Evolutionary conservation across 768 basidiomycete genomes (phyloP).

Genomic region (Pisolithus sp.): DNA sequence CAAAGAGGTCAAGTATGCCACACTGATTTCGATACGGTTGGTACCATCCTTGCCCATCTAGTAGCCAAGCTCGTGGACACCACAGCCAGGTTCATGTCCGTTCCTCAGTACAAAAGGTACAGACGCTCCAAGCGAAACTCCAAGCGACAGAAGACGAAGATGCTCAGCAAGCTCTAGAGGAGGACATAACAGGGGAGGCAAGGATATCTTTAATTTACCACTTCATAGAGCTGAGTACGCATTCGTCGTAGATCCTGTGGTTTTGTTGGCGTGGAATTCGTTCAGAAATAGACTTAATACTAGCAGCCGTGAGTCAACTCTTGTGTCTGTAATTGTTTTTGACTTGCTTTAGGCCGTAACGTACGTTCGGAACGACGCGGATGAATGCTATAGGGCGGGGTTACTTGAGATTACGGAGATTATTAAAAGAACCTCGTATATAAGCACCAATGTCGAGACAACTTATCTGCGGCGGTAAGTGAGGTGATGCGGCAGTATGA

Average conservation of each 20-base stretch:
- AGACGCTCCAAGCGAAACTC: neutral
- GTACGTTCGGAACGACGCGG: neutral
- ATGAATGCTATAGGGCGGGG: too few species aligned
- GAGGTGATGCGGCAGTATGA: neutral
- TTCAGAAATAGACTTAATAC: neutral
- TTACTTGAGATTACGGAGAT: too few species aligned
- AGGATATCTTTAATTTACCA: neutral
- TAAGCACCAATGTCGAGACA: neutral
- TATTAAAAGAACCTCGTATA: too few species aligned
- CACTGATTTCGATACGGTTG: too few species aligned
- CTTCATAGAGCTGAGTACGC: neutral
- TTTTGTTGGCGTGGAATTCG: neutral
- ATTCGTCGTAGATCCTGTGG: neutral
- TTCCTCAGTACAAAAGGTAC: neutral
- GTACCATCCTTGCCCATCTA: too few species aligned
- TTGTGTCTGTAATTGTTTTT: neutral
- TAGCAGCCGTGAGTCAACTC: neutral
- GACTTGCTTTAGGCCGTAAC: neutral
- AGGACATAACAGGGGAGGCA: neutral
- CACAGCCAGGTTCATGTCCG: too few species aligned
- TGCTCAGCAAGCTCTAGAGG: neutral
- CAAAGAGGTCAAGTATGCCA: too few species aligned
- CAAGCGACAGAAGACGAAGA: neutral
- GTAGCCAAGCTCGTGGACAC: too few species aligned
- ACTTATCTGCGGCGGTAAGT: neutral